Evolutionary conservation across 352 stramenopile genomes (phyloP).

Genomic region (Pythium aphanidermatum): DNA sequence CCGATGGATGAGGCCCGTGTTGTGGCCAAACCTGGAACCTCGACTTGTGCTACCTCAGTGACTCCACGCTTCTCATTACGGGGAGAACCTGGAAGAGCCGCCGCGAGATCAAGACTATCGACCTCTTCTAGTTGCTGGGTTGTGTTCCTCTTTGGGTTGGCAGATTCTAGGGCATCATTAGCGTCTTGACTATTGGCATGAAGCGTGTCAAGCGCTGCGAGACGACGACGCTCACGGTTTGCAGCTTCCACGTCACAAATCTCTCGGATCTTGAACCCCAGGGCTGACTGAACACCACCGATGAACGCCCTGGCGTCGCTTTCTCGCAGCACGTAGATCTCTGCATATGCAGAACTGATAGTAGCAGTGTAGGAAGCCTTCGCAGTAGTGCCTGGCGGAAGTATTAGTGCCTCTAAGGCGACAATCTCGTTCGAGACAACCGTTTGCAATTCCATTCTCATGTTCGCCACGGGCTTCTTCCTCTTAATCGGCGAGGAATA

Average conservation of each 20-base stretch:
- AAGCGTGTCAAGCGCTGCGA: neutral
- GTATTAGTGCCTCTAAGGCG: slow-evolving; percentile 28
- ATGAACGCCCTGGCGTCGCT: slow-evolving; percentile 18
- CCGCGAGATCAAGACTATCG: slow-evolving; percentile 2
- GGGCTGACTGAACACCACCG: slow-evolving; percentile 12
- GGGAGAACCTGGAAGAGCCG: neutral
- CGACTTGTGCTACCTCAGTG: no score
- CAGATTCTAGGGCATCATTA: neutral
- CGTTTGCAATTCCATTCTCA: slow-evolving; percentile 32
- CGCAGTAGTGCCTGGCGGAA: neutral
- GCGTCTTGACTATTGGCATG: neutral
- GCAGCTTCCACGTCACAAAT: neutral
- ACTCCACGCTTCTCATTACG: neutral
- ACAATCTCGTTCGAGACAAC: slow-evolving; percentile 28
- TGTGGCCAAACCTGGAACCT: neutral
- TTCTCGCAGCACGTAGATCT: slow-evolving; percentile 37
- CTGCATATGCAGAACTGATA: slow-evolving; percentile 30
- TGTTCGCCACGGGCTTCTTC: slow-evolving; percentile 20
- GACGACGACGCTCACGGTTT: neutral
- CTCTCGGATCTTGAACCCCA: slow-evolving; percentile 1
- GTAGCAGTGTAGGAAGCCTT: slow-evolving; percentile 19
- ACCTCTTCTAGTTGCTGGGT: neutral
- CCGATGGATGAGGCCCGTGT: slow-evolving; percentile 4
- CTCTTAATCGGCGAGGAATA: slow-evolving; percentile 3
- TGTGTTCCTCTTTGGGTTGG: neutral